phyloP scores from a whole-genome alignment of 192 early-diverging fungal genomes.

The Tieghemiomyces parasiticus region DNA sequence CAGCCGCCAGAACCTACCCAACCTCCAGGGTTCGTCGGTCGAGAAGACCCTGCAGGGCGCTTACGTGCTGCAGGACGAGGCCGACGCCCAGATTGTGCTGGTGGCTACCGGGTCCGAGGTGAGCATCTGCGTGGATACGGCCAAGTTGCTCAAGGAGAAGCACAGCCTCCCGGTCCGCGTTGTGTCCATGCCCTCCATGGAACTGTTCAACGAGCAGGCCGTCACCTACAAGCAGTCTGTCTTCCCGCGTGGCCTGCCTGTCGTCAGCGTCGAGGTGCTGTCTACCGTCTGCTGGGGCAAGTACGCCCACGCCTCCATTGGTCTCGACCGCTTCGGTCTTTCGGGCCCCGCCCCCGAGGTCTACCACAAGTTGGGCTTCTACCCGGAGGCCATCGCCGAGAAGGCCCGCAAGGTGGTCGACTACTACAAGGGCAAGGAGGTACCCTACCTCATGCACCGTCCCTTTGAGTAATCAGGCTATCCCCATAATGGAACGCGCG shows the following conservation, averaged over 20 bases:
- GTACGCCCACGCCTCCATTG: constrained; percentile 77
- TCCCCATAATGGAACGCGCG: no score
- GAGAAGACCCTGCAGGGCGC: constrained; percentile 75
- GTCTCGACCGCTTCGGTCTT: constrained; percentile 80
- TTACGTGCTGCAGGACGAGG: constrained; percentile 59
- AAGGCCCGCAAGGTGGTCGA: constrained; percentile 70
- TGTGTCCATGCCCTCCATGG: constrained; percentile 88
- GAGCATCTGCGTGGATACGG: constrained; percentile 73
- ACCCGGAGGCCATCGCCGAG: constrained; percentile 47
- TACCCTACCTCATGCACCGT: constrained; percentile 9
- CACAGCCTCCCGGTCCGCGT: constrained; percentile 47
- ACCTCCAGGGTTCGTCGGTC: constrained; percentile 67
- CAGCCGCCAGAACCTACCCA: constrained; percentile 89
- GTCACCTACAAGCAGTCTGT: constrained; percentile 68
- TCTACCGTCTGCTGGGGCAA: constrained; percentile 80
- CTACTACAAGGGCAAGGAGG: constrained; percentile 41
- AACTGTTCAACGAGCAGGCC: constrained; percentile 74
- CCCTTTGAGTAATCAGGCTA: constrained; percentile 6
- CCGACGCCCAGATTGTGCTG: constrained; percentile 55
- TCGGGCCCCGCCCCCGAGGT: constrained; percentile 68
- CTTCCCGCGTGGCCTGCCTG: constrained; percentile 62
- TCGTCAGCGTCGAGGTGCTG: constrained; percentile 80
- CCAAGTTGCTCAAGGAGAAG: constrained; percentile 47
- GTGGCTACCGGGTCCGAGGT: constrained; percentile 88
- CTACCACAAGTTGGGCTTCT: constrained; percentile 80